Base-by-base conservation (phyloP, 345 rosid genomes). In the Eucalyptus brandiana region DNA sequence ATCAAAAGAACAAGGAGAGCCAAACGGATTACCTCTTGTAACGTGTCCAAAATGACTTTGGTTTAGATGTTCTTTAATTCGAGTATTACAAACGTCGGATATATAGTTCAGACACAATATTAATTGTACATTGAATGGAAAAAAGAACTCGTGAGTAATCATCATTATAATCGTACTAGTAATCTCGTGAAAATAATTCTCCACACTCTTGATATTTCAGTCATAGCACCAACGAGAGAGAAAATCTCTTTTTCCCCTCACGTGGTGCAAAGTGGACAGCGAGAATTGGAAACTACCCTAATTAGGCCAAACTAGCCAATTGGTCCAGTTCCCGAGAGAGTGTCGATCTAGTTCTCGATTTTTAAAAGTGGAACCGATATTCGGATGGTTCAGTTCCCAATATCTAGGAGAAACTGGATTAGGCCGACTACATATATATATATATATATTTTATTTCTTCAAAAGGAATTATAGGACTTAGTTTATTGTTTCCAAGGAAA, bases 301-400 rank as follows among this genome's bases (percentile, higher is more conserved):
- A 51, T 51, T 17, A 51, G 21, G 21, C 54, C 54, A 17, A 17
- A 51, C 2, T 6, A 0, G 54, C 21, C 54, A 7, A 3, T 51
- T 51, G 54, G 54, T 17, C 4, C 0, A 51, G 9, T 51, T 51
- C 2, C 9, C 21, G 8, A 0, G 4, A 0, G 4, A 17, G 4
- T 51, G 21, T 51, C 4, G 0, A 51, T 51, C 21, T 6, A 17
- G 9, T 51, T 17, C 21, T 51, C 54, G 9, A 6, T 51, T 51
- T 9, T 51, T 51, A 6, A 51, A 51, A 51, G 9, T 51, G 21
- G 0, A 51, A 51, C 0, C 4, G 0, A 6, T 51, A 51, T 51
- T 0, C 0, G 8, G 0, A 17, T 7, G 8, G 54, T 51, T 7
- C 4, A 17, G 8, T 51, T 51, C 21, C 21, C 21, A 17, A 17